Evolutionary conservation across 2,329 filamentous ascomycete species (phyloP), one percentile per base, ranked within the genome.

Genomic region (Dothideomycetes sp.): DNA sequence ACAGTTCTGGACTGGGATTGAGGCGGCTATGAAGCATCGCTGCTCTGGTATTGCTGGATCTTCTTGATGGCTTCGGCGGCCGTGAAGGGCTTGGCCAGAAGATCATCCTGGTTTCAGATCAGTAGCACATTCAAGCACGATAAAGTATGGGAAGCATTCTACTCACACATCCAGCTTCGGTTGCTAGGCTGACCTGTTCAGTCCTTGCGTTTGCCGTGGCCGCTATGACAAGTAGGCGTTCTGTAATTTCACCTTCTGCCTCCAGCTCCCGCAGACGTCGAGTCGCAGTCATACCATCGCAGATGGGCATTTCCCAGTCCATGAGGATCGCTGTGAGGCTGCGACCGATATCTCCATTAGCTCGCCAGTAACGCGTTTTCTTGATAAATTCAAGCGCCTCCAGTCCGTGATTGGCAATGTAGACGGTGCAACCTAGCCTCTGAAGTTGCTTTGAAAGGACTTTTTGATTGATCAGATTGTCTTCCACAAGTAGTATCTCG

Each of bases 271-370:
- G 71, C 37, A 89, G 85, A 44, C 66, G 73, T 33, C 71, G 69
- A 7, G 82, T 77, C 47, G 82, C 85, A 2, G 80, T 81, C 57
- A 84, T 73, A 27, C 84, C 84, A 50, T 88, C 81, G 81, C 87
- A 86, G 31, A 86, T 70, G 1, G 83, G 83, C 83, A 88, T 88
- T 52, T 87, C 82, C 36, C 86, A 68, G 53, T 88, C 84, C 82
- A 88, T 86, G 4, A 88, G 59, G 11, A 88, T 78, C 34, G 86
- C 51, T 24, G 36, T 35, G 11, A 46, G 24, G 11, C 39, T 24
- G 12, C 19, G 39, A 17, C 34, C 34, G n/a, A 24, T 4, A 8
- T 29, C 15, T 15, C 18, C 36, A 16, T 19, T n/a, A 9, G 37
- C 34, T 10, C 15, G 16, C 37, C 38, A 41, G 5, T 36, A 7